These are phyloP conservation scores for Arachnopeziza araneosa DNA, from an alignment of 2,329 filamentous ascomycete genomes.

Conservation along the genomic window DNA sequence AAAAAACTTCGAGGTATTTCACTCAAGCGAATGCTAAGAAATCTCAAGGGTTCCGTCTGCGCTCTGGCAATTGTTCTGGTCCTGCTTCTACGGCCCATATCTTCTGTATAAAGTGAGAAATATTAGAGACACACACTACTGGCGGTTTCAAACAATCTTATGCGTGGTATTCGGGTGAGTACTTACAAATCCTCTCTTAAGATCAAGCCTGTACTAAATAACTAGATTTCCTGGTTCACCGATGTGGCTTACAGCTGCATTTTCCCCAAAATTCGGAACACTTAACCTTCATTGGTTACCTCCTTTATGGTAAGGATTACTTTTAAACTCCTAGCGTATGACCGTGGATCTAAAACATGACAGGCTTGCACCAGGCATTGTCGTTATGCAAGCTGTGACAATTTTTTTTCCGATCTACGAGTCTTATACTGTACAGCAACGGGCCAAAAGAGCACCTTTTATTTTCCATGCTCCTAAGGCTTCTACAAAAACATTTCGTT, in stretches of 20 bases:
- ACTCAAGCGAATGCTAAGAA: neutral
- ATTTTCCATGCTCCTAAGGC: neutral
- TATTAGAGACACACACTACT: conserved; percentile 8
- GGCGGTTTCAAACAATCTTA: conserved; percentile 5
- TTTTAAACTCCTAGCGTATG: neutral
- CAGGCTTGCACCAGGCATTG: conserved; percentile 9
- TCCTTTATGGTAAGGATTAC: conserved; percentile 5
- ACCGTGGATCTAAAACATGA: neutral
- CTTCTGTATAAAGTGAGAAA: conserved; percentile 6
- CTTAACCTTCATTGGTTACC: conserved; percentile 7
- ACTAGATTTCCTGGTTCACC: conserved; percentile 8
- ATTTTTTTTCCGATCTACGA: conserved; percentile 12
- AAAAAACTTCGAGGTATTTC: neutral
- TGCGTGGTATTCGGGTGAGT: conserved; percentile 8
- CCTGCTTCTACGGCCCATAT: conserved; percentile 10
- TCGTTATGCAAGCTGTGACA: conserved; percentile 8
- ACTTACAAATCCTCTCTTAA: neutral
- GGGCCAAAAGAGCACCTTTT: neutral
- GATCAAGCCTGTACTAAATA: neutral
- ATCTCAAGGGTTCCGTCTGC: conserved; percentile 7
- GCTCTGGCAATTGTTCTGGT: conserved; percentile 10
- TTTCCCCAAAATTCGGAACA: conserved; percentile 3
- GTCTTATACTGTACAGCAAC: neutral
- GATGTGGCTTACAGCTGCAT: conserved; percentile 7
- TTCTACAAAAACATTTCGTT: neutral